Conservation (phyloP, 2,329 filamentous ascomycete genomes). For the Trichoderma citrinoviride region DNA sequence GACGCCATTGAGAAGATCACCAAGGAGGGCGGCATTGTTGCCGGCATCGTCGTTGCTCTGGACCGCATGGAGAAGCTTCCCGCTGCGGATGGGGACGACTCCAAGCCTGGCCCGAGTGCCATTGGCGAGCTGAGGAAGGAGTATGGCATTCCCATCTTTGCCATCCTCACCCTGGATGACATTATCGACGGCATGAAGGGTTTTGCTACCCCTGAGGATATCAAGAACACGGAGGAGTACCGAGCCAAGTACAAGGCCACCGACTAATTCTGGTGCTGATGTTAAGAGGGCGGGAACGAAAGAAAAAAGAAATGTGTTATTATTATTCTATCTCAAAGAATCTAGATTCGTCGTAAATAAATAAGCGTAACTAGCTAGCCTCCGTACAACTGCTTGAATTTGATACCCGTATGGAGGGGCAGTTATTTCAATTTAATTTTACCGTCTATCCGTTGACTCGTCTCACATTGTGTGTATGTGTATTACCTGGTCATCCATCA, state of each 20-base stretch:
- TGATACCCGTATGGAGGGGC: not conserved
- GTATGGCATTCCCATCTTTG: slow-evolving; percentile 77
- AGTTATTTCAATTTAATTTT: not conserved
- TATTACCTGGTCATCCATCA: too few relatives aligned
- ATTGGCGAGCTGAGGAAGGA: slow-evolving; percentile 83
- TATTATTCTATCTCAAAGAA: not conserved
- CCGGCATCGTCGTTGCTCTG: slow-evolving; percentile 83
- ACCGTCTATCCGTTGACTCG: not conserved
- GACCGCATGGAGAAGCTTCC: slow-evolving; percentile 84
- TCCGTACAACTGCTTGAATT: not conserved
- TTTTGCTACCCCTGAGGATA: slow-evolving; percentile 60
- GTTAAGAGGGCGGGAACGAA: not conserved
- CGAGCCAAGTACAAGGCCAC: slow-evolving; percentile 62
- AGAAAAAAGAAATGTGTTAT: not conserved
- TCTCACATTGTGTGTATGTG: not conserved
- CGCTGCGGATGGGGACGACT: slow-evolving; percentile 61
- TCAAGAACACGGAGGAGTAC: slow-evolving; percentile 71
- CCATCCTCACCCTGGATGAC: slow-evolving; percentile 82
- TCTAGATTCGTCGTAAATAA: not conserved
- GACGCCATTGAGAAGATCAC: slow-evolving; percentile 89
- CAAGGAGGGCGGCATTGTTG: slow-evolving; percentile 78
- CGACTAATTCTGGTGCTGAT: slow-evolving; percentile 41
- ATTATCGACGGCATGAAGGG: slow-evolving; percentile 68
- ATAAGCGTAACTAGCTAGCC: not conserved
- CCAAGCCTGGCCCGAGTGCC: slow-evolving; percentile 69